Evolutionary conservation across 2,329 filamentous ascomycete species (phyloP).

Genomic region (Eutypa lata): DNA sequence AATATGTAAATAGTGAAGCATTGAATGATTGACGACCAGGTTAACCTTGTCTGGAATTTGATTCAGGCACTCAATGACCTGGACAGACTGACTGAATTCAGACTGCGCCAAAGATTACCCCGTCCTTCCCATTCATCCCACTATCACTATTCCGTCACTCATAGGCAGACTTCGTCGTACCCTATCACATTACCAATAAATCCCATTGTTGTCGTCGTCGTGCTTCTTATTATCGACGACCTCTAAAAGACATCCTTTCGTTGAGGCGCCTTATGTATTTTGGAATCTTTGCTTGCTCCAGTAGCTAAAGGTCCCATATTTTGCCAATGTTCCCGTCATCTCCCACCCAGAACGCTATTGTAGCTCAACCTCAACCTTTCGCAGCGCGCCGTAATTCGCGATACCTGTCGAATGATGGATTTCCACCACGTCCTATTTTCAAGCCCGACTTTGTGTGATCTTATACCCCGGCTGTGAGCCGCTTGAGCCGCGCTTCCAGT

Average conservation of each 20-base stretch:
- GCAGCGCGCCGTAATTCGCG: constrained; percentile 18
- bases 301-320: background rate
- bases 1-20: too few relatives aligned
- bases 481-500: constrained; percentile 4
- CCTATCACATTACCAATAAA: too few relatives aligned
- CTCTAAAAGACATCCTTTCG: too few relatives aligned
- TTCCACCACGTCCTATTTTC: constrained; percentile 20
- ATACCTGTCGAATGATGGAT: constrained; percentile 28
- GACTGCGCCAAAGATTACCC: too few relatives aligned
- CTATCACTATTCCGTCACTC: background rate
- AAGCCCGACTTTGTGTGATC: constrained; percentile 31
- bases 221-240: too few relatives aligned
- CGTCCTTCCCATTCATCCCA: background rate
- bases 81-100: too few relatives aligned
- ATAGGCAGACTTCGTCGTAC: too few relatives aligned
- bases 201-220: too few relatives aligned
- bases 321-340: constrained; percentile 28
- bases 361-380: constrained; percentile 20
- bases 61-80: too few relatives aligned
- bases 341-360: constrained; percentile 20
- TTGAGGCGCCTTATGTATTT: too few relatives aligned
- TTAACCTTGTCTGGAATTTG: too few relatives aligned
- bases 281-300: background rate
- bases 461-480: constrained; percentile 24
- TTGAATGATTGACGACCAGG: too few relatives aligned